Evolutionary conservation across 257 asterid genomes (phyloP), one percentile per base, ranked within the genome.

Genomic region (Haberlea rhodopensis): DNA sequence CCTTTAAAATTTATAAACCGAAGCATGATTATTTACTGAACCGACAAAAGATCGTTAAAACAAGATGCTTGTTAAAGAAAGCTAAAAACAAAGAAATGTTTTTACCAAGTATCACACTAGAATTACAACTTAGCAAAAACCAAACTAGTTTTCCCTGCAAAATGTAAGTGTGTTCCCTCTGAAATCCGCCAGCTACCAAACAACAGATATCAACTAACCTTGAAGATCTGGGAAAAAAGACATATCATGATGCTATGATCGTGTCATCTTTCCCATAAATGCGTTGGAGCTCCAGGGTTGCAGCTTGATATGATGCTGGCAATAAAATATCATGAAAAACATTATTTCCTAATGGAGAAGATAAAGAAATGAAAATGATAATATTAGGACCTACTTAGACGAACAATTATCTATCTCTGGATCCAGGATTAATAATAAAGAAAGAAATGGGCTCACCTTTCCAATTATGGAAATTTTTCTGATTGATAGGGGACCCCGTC

Each of bases 271-370:
- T 71, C 62, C 77, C 80, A 43, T 67, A 71, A 66, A 71, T 71
- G 49, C 65, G 70, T 60, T 71, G 80, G 62, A 76, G 80, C 72
- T 76, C 77, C 40, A 71, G 77, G 19, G 80, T 76, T 19, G 80
- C 77, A 52, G 80, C 80, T 67, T 67, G 67, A 53, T 71, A 76
- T 25, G 77, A 76, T 51, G 73, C 77, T 76, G 74, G 19, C 20
- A 43, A 16, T 4, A 49, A 59, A 58, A 40, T 16, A 43, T 43
- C 20, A 43, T 13, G 51, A 43, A 43, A 37, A 43, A 43, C 49
- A 40, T 40, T 13, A 40, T 40, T 40, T 40, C 48, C 48, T 13
- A 40, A 18, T 40, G 48, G 10, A 62, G 31, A 32, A 46, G 32
- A 57, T 57, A 70, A 61, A 18, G 18, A 63, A 9, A 1, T n/a